Base-by-base conservation (phyloP, 2,329 filamentous ascomycete genomes). In the Neonectria faginata region DNA sequence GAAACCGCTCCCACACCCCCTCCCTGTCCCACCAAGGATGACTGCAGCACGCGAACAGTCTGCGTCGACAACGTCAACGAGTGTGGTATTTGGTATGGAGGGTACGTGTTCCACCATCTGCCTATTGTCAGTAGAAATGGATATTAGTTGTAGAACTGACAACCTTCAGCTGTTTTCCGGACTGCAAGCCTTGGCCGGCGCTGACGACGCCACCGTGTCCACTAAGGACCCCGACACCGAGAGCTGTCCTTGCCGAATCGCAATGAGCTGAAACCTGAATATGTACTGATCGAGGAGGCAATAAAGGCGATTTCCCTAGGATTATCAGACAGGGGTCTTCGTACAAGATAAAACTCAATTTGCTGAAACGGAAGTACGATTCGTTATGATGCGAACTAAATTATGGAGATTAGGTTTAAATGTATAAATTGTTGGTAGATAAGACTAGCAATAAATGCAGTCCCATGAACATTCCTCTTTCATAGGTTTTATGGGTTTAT, bases 31-130 rank as follows among this genome's bases (percentile, higher is more conserved):
- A n/a, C 14, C 6, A 20, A 45, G 12, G 67, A 68, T 29, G 58
- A 72, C 55, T 78, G 76, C 63, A 68, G 54, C 31, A 69, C 65
- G 4, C 71, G 70, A 4, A 76, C 62, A 12, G 41, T 75, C 22
- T 77, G 73, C 53, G 57, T 69, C 25, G 70, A 76, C 57, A 52
- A 33, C 0, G 56, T 73, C 36, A 72, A 76, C 50, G 36, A 67
- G 20, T 76, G 74, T 48, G 73, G 72, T 31, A 68, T 72, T 2
- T 52, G 36, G 14, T 76, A 71, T 27, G 68, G 70, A 39, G 72
- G 56, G 73, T 74, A 59, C 60, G 71, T 64, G n/a, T 11, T 20
- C 11, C 7, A 18, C 11, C 25, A 7, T 9, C 8, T 7, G 11
- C 8, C 14, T 3, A 5, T 12, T 5, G 11, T 18, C 16, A 8